Evolutionary conservation across 345 rosid species (phyloP).

Genomic region (Corchorus olitorius): DNA sequence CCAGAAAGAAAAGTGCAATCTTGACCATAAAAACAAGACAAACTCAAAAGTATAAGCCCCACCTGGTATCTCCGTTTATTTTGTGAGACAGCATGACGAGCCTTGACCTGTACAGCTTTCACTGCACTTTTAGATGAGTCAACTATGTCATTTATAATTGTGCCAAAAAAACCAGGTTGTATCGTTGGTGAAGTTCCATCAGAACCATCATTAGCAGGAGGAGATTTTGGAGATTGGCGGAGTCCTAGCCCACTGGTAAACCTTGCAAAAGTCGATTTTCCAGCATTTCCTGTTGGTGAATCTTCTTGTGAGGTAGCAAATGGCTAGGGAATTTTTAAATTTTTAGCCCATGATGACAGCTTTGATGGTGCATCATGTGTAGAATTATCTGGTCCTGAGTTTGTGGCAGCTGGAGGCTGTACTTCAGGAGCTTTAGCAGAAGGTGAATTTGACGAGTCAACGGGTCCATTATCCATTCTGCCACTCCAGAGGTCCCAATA

Average conservation of each 20-base stretch:
- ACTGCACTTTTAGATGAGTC: constrained; percentile 89
- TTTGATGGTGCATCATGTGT: constrained; percentile 55
- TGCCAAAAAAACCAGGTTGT: constrained; percentile 66
- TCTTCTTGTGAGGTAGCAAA: constrained; percentile 44
- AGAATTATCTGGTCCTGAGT: constrained; percentile 40
- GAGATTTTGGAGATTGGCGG: constrained; percentile 70
- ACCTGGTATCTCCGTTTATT: constrained; percentile 91
- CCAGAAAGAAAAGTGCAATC: not conserved
- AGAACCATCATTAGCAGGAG: constrained; percentile 48
- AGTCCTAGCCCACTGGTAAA: constrained; percentile 73
- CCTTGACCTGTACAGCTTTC: constrained; percentile 89
- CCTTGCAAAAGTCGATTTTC: constrained; percentile 72
- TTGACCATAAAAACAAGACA: not conserved
- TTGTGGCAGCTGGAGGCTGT: constrained; percentile 42
- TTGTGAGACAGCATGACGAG: constrained; percentile 87
- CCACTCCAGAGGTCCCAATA: constrained; percentile 12
- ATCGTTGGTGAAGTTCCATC: constrained; percentile 50
- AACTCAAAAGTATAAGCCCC: not conserved
- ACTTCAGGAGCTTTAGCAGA: constrained; percentile 42
- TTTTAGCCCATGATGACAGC: constrained; percentile 74
- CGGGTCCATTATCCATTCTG: constrained; percentile 49
- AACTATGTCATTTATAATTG: constrained; percentile 73
- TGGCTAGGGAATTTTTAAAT: constrained; percentile 74
- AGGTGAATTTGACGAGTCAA: constrained; percentile 47
- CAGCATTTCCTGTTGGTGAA: constrained; percentile 49